These are phyloP conservation scores for Zymoseptoria passerinii DNA, from an alignment of 2,329 filamentous ascomycete genomes.

Conservation along the genomic window DNA sequence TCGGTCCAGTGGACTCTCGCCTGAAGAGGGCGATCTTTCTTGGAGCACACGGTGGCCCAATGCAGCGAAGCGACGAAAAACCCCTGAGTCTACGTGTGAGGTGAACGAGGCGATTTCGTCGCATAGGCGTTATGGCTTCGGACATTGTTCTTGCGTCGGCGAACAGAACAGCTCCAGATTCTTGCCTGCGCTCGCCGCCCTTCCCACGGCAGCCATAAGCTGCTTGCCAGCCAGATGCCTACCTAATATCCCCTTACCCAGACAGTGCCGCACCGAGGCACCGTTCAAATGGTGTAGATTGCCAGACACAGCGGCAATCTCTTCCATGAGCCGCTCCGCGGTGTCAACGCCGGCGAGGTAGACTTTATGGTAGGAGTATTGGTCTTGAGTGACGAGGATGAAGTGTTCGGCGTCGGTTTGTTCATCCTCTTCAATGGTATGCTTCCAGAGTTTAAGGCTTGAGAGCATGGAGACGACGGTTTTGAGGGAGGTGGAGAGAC, in stretches of 20 bases:
- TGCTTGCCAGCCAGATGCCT: background rate
- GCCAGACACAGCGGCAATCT: background rate
- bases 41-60: too few relatives aligned
- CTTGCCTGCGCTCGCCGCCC: background rate
- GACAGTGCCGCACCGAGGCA: background rate
- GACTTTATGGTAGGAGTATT: background rate
- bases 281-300: background rate
- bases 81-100: too few relatives aligned
- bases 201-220: background rate
- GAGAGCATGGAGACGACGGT: background rate
- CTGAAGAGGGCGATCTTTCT: too few relatives aligned
- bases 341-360: background rate
- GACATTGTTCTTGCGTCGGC: too few relatives aligned
- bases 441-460: background rate
- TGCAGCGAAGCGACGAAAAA: too few relatives aligned
- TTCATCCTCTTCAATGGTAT: background rate
- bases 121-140: too few relatives aligned
- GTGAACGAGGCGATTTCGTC: too few relatives aligned
- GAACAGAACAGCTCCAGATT: background rate
- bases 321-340: background rate
- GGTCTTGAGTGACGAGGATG: background rate
- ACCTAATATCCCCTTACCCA: background rate
- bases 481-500: background rate
- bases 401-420: background rate
- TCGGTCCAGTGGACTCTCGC: too few relatives aligned